Evolutionary conservation across 345 rosid species (phyloP).

Genomic region (Lepidium sativum): DNA sequence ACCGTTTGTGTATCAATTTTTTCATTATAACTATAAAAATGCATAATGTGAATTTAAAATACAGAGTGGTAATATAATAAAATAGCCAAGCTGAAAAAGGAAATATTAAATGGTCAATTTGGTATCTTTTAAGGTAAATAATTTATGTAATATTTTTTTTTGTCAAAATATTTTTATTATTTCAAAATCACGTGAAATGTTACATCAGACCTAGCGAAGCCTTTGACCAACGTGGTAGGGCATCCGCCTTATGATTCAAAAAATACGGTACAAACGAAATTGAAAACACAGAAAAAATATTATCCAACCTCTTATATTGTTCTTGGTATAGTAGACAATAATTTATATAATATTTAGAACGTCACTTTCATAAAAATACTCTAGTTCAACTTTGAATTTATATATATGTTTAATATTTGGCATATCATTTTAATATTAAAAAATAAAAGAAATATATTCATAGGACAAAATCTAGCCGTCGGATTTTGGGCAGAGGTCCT

Average conservation of each 20-base stretch:
- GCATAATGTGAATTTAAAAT: background rate
- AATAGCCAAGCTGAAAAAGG: slow-evolving; percentile 11
- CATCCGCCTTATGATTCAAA: too few species aligned
- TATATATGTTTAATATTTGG: background rate
- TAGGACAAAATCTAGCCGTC: slow-evolving; percentile 14
- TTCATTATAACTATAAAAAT: background rate
- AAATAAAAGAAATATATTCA: background rate
- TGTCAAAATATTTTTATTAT: too few species aligned
- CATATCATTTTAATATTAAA: background rate
- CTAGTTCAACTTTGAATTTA: background rate
- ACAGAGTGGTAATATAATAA: background rate
- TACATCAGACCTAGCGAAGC: too few species aligned
- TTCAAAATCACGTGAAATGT: too few species aligned
- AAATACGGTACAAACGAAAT: too few species aligned
- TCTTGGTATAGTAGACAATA: too few species aligned
- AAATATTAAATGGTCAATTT: background rate
- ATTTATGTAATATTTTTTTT: background rate
- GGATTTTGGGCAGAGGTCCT: slow-evolving; percentile 13
- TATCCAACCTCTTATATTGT: too few species aligned
- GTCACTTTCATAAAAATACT: background rate
- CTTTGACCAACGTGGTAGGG: too few species aligned
- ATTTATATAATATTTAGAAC: background rate
- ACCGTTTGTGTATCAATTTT: slow-evolving; percentile 16
- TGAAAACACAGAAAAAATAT: too few species aligned
- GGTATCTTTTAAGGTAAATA: slow-evolving; percentile 3